Base-by-base conservation (phyloP, 2,329 filamentous ascomycete species). In the Sporothrix protearum region DNA sequence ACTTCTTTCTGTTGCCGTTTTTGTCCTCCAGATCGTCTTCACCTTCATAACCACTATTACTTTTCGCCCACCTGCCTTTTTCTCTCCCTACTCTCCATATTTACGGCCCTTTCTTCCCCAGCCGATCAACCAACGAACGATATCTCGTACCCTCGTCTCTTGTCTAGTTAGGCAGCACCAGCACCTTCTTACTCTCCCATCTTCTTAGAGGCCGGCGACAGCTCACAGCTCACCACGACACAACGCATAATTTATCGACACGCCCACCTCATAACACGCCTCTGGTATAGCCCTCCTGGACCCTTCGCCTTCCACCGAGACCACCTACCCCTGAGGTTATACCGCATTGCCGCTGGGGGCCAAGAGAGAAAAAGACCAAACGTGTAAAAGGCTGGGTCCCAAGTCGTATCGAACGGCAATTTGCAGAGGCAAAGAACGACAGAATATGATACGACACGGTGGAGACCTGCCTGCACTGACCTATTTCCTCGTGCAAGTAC, bases 401-500 rank as follows among this genome's bases (percentile, higher is more conserved):
- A 49, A 33, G 25, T 39, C 64, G 64, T 53, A 68, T 36, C n/a
- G 68, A 22, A 55, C 33, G 68, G 68, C 68, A 63, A 70, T 70
- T 63, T 70, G 59, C 39, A 47, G 39, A 33, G 42, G 25, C 47
- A 22, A 59, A 69, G 59, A 45, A 64, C 59, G 22, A 45, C 59
- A 22, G 36, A 33, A 66, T 64, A 47, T 39, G 63, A 66, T 66
- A 33, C 25, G 42, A 39, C 53, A 30, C 30, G 42, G 68, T 70
- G 55, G 68, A 33, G 68, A 70, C 45, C 55, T 16, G 59, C n/a
- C 19, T 63, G 61, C 39, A 47, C 66, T 57, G 51, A 63, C 59
- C 59, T 64, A 9, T 64, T 47, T 49, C 39, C 42, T 49, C 16
- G 25, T n/a, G n/a, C n/a, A n/a, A n/a, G n/a, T n/a, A n/a, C n/a